A percentile compares a stretch with the other conserved stretches of the same genome.
Conservation (phyloP, 164 flowering plant genomes). For the Pachysandra terminalis region DNA sequence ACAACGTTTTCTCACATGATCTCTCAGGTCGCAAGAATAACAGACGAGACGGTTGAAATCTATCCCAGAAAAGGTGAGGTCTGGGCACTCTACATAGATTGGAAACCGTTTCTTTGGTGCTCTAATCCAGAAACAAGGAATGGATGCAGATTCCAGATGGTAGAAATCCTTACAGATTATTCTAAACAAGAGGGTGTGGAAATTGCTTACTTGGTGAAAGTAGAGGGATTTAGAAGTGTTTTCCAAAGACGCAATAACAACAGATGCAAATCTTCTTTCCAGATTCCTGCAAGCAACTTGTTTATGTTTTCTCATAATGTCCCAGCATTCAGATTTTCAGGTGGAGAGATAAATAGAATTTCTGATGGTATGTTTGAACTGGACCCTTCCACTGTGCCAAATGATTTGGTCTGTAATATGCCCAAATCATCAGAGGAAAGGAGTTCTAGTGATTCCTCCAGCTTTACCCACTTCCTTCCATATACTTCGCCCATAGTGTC, state of each 20-base stretch:
- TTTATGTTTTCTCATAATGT: conserved; percentile 42
- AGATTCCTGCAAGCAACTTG: conserved; percentile 26
- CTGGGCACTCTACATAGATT: conserved; percentile 49
- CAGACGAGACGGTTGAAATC: conserved; percentile 28
- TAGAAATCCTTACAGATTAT: conserved; percentile 33
- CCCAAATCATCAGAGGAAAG: background rate
- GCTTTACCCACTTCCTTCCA: background rate
- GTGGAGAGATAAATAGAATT: conserved; percentile 28
- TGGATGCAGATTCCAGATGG: conserved; percentile 25
- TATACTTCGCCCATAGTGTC: background rate
- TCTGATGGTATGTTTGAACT: conserved; percentile 33
- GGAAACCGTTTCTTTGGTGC: conserved; percentile 33
- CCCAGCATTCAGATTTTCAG: conserved; percentile 30
- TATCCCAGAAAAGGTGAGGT: conserved; percentile 41
- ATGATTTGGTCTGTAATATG: background rate
- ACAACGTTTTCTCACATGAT: background rate
- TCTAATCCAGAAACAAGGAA: conserved; percentile 18
- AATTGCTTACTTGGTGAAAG: conserved; percentile 24
- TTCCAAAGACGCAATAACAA: conserved; percentile 22
- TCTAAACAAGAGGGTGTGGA: conserved; percentile 23
- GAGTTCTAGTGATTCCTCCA: background rate
- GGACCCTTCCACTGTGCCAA: conserved; percentile 33
- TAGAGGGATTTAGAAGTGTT: conserved; percentile 31
- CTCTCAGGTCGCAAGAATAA: background rate
- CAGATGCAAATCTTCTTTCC: conserved; percentile 16